Evolutionary conservation across 2,329 filamentous ascomycete genomes (phyloP).

Genomic region (Hymenoscyphus repandus): DNA sequence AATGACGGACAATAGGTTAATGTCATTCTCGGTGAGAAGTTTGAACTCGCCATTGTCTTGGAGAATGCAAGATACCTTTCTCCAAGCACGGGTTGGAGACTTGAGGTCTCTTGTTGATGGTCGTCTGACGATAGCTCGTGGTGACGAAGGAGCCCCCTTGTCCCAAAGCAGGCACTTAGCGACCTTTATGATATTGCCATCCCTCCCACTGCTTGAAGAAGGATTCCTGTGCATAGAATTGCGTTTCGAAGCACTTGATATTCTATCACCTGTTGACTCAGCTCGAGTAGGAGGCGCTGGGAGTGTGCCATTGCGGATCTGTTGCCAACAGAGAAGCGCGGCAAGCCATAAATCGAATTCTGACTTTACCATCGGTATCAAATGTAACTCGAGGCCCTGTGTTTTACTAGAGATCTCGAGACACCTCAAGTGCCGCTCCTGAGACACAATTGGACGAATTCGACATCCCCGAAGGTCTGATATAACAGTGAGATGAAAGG

Average conservation of each 20-base stretch:
- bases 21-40: constrained; percentile 80
- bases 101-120: constrained; percentile 53
- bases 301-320: constrained; percentile 50
- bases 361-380: constrained; percentile 58
- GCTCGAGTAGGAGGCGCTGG: constrained; percentile 17
- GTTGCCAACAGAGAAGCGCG: constrained; percentile 76
- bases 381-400: constrained; percentile 53
- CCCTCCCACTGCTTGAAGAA: constrained; percentile 44
- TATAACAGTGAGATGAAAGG: constrained; percentile 63
- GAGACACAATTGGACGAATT: constrained; percentile 51
- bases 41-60: constrained; percentile 95
- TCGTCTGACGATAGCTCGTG: constrained; percentile 45
- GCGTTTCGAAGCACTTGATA: constrained; percentile 15
- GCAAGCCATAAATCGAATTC: constrained; percentile 78
- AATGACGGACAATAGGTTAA: constrained; percentile 72
- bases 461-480: constrained; percentile 69
- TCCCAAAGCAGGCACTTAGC: constrained; percentile 91
- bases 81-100: constrained; percentile 60
- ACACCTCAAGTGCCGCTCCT: constrained; percentile 42
- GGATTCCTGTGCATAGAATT: no score
- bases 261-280: constrained; percentile 20
- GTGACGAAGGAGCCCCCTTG: constrained; percentile 54
- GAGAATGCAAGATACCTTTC: constrained; percentile 83
- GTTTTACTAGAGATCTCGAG: constrained; percentile 51
- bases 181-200: constrained; percentile 87